A percentile compares a stretch with the other conserved stretches of the same genome.
Evolutionary conservation across 169 alveolate genomes (phyloP).

Genomic region (Blepharisma undulans): DNA sequence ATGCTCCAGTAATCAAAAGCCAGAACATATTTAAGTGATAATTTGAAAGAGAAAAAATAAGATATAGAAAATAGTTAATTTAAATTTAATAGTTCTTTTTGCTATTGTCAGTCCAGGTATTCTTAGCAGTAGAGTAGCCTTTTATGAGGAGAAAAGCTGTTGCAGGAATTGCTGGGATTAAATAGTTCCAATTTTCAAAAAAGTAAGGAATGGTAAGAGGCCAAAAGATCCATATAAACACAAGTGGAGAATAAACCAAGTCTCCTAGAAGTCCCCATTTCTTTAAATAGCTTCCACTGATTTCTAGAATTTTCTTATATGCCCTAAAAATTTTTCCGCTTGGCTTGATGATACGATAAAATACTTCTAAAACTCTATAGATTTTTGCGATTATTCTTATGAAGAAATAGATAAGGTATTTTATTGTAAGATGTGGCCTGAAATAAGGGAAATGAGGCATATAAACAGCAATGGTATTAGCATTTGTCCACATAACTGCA

Average conservation of each 20-base stretch:
- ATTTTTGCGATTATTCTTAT: neutral
- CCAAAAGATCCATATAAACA: neutral
- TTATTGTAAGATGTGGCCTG: neutral
- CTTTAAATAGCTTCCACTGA: neutral
- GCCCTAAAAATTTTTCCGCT: neutral
- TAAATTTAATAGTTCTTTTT: neutral
- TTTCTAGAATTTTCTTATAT: neutral
- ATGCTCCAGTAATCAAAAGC: neutral
- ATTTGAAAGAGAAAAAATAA: no score
- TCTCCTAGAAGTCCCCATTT: neutral
- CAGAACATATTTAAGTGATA: constrained; percentile 5
- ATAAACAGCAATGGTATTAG: neutral
- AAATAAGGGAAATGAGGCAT: neutral
- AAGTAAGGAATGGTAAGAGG: neutral
- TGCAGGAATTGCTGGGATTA: neutral
- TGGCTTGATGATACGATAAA: neutral
- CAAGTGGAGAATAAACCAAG: neutral
- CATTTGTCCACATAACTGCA: neutral
- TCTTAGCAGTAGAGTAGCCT: neutral
- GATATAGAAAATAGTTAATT: no score
- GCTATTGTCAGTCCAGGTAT: neutral
- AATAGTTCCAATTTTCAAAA: neutral
- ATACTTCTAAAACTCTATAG: neutral
- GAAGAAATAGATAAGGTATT: neutral
- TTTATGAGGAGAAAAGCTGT: neutral